phyloP scores from a whole-genome alignment of 2,329 filamentous ascomycete genomes.

The Colletotrichum godetiae region DNA sequence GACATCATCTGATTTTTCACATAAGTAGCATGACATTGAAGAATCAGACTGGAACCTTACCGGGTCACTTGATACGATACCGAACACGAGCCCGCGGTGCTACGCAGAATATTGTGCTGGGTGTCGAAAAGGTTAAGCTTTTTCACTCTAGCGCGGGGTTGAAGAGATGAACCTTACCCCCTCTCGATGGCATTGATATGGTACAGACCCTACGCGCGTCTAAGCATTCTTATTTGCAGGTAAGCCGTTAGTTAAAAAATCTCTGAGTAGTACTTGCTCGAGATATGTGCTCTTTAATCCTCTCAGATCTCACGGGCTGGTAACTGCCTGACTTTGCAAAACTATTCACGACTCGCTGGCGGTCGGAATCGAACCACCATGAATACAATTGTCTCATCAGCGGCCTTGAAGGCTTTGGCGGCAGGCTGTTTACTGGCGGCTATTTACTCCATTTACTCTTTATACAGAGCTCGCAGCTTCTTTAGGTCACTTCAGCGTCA shows the following conservation, averaged over 20 bases:
- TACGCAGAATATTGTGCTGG: neutral
- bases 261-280: neutral
- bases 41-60: neutral
- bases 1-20: neutral
- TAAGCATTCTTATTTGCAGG: neutral
- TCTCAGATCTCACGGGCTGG: too few relatives aligned
- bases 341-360: neutral
- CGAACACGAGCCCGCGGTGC: neutral
- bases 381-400: neutral
- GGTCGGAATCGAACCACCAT: neutral
- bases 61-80: neutral
- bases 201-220: neutral
- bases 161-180: neutral
- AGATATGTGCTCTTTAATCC: neutral
- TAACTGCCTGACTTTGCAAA: neutral
- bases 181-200: neutral
- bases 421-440: neutral
- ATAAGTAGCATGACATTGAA: neutral
- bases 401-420: neutral
- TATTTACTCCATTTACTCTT: neutral
- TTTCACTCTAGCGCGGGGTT: neutral
- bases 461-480: conserved; percentile 11
- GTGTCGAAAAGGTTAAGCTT: neutral
- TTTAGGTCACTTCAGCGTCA: conserved; percentile 12
- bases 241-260: neutral